A percentile compares a stretch with the other conserved stretches of the same genome.
phyloP scores from a whole-genome alignment of 495 filamentous ascomycete genomes.

The Neurospora sp. region DNA sequence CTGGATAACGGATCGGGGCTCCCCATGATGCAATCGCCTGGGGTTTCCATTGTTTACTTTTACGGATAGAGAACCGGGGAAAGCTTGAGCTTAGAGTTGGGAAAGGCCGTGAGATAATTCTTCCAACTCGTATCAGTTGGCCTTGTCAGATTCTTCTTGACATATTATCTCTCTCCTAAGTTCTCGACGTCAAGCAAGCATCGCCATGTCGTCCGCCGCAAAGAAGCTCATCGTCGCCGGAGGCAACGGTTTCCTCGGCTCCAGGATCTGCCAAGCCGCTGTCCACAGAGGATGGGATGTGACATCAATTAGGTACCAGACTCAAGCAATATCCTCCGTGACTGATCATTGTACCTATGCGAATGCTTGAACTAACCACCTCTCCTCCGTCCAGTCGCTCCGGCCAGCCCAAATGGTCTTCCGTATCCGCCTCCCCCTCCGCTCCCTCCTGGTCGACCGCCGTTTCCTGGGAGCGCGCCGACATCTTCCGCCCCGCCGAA shows the following conservation, averaged over 20 bases:
- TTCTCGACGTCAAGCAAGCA: background rate
- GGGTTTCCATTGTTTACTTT: background rate
- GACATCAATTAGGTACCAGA: slow-evolving; percentile 67
- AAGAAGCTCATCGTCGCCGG: slow-evolving; percentile 83
- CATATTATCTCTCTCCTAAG: background rate
- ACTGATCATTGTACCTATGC: background rate
- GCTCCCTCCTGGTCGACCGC: slow-evolving; percentile 72
- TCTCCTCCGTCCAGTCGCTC: slow-evolving; percentile 52
- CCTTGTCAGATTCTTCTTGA: background rate
- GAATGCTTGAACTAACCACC: background rate
- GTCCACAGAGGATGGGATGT: slow-evolving; percentile 77
- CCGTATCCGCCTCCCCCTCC: slow-evolving; percentile 58
- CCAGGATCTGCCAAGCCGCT: slow-evolving; percentile 84
- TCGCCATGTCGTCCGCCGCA: slow-evolving; percentile 23
- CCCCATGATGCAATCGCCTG: slow-evolving; percentile 3
- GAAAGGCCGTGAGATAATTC: background rate
- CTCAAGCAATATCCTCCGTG: no score
- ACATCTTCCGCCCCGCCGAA: slow-evolving; percentile 70
- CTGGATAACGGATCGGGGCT: background rate
- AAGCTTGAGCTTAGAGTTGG: background rate
- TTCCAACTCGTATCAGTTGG: background rate
- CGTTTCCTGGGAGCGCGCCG: slow-evolving; percentile 77
- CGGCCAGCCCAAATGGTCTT: slow-evolving; percentile 75
- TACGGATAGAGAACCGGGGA: background rate
- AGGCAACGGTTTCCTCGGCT: slow-evolving; percentile 92